These are phyloP conservation scores for Circinella minor DNA, from an alignment of 371 early-diverging fungal genomes.

Conservation along the genomic window DNA sequence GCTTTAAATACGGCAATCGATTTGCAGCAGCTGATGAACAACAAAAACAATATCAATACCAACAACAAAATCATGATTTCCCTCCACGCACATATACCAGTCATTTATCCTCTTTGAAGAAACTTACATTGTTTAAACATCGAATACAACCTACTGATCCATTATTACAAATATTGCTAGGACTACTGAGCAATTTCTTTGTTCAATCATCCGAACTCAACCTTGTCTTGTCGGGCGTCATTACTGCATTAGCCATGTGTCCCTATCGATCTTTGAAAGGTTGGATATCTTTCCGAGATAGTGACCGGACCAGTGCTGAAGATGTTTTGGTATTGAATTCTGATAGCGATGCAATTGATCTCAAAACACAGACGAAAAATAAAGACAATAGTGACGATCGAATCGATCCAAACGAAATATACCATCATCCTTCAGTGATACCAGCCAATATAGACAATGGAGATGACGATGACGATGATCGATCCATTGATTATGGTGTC, in stretches of 20 bases:
- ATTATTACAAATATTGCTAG: slow-evolving; percentile 60
- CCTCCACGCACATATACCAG: slow-evolving; percentile 6
- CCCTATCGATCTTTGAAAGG: slow-evolving; percentile 69
- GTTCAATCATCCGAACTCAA: slow-evolving; percentile 84
- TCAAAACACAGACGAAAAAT: slow-evolving; percentile 4
- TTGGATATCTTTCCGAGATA: slow-evolving; percentile 69
- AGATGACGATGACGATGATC: slow-evolving; percentile 37
- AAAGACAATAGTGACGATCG: slow-evolving; percentile 14
- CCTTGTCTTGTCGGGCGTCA: slow-evolving; percentile 82
- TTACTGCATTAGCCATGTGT: slow-evolving; percentile 76
- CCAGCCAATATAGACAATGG: slow-evolving; percentile 18
- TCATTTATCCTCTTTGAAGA: slow-evolving; percentile 18
- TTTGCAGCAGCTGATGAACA: background rate
- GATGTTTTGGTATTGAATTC: slow-evolving; percentile 35
- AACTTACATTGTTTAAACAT: slow-evolving; percentile 37
- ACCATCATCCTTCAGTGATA: slow-evolving; percentile 9
- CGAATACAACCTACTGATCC: slow-evolving; percentile 63
- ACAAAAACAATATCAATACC: background rate
- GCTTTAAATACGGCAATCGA: slow-evolving; percentile 46
- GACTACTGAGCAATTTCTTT: slow-evolving; percentile 71
- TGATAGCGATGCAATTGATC: background rate
- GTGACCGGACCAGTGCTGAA: slow-evolving; percentile 41
- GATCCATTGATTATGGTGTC: slow-evolving; percentile 34
- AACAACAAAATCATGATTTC: slow-evolving; percentile 5
- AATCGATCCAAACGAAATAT: slow-evolving; percentile 25